A percentile compares a stretch with the other conserved stretches of the same genome.
phyloP scores from a whole-genome alignment of 306 rosid species.

The Cucumis melo region DNA sequence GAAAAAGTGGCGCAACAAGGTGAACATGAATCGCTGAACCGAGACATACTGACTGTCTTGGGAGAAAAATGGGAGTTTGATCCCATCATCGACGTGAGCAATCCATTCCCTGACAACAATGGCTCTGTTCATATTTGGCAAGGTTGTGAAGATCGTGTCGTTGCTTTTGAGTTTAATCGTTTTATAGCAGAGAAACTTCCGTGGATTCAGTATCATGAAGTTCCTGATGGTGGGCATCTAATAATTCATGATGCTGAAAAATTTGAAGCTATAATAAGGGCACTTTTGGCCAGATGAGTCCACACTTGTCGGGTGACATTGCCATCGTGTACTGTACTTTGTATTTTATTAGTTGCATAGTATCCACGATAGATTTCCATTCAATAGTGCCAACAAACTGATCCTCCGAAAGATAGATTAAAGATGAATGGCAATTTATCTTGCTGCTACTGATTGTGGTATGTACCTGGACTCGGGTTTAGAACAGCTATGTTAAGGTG shows the following conservation, averaged over 20 bases:
- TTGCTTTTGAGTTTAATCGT: slow-evolving; percentile 32
- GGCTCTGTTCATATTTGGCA: slow-evolving; percentile 67
- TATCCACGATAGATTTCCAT: not conserved
- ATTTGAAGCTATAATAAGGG: slow-evolving; percentile 44
- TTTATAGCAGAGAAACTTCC: slow-evolving; percentile 44
- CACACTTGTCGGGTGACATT: not conserved
- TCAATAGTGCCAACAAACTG: not conserved
- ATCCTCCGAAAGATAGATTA: not conserved
- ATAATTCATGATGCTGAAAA: slow-evolving; percentile 12
- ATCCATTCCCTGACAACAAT: slow-evolving; percentile 34
- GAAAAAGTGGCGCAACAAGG: slow-evolving; percentile 62
- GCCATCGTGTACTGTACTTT: not conserved
- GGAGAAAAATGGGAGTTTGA: slow-evolving; percentile 52
- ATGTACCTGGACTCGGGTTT: not conserved
- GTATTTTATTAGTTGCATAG: not conserved
- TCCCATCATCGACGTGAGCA: not conserved
- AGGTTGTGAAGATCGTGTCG: slow-evolving; percentile 42
- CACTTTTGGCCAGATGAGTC: slow-evolving; percentile 31
- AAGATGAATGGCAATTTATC: not conserved
- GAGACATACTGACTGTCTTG: slow-evolving; percentile 33
- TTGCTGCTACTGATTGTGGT: not conserved
- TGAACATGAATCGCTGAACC: slow-evolving; percentile 44
- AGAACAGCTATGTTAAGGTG: not conserved
- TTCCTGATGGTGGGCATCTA: slow-evolving; percentile 50
- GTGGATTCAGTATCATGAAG: slow-evolving; percentile 74